Evolutionary conservation across 176 grass and related monocot species (phyloP), one percentile per base, ranked within the genome.

Genomic region (Ampelocalamus luodianensis): DNA sequence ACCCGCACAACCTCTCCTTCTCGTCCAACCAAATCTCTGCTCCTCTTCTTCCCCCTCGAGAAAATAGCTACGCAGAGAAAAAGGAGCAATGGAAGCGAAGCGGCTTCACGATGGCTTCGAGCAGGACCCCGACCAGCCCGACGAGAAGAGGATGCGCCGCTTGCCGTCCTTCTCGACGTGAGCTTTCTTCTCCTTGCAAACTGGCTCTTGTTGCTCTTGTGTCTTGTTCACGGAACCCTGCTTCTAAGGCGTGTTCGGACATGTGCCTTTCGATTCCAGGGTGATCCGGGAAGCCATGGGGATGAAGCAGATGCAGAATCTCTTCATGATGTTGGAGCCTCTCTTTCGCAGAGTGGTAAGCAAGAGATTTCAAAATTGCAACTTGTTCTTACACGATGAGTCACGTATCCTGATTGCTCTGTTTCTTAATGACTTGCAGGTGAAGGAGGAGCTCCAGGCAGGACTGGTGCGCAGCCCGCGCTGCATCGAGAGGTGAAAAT

Each of bases 361-460:
- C 18, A 46, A 26, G 22, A 65, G 10, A 3, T 43, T 22, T 86
- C 11, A 27, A 14, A 58, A 40, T 50, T 17, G 16, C 51, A 37
- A 48, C 24, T 81, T 66, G 4, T 54, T 32, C 54, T 65, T 61
- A 18, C 72, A 6, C 37, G 40, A 61, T 77, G 54, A 40, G 32
- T 43, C 63, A 6, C 59, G 8, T 16, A 23, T 82, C 24, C 63
- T 83, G n/a, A 92, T 68, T 78, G 70, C 34, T 54, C 67, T 36
- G 26, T 48, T 82, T 80, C 59, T 45, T 53, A 40, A 16, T 36
- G 6, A 36, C 46, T 45, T 27, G 54, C 92, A 98, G 96, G 91
- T 99, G 65, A 84, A 94, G 59, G 97, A 99, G 77, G 97, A 99
- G 76, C 54, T 99, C 17, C 81, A 96, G 72, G 89, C 85, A 15